Evolutionary conservation across 768 basidiomycete genomes (phyloP), one percentile per base, ranked within the genome.

Genomic region (Paxillus involutus): DNA sequence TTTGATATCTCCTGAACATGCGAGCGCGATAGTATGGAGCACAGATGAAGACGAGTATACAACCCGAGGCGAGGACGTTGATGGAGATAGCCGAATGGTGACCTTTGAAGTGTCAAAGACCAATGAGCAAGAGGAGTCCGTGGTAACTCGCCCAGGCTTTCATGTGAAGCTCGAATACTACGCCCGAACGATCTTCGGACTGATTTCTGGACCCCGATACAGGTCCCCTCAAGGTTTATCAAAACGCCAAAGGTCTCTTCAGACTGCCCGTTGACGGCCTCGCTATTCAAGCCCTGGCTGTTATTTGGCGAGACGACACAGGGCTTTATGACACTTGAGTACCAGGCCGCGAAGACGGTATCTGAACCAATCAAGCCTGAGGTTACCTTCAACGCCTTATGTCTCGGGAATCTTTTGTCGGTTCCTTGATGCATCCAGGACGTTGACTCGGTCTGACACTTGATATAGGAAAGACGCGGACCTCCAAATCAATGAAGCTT

Each of bases 111-210:
- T n/a, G n/a, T n/a, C n/a, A n/a, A n/a, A n/a, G n/a, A n/a, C n/a
- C n/a, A n/a, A n/a, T n/a, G n/a, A n/a, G n/a, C 78, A 80, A 57
- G 78, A 79, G 49, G 80, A 82, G 60, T 67, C 69, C 33, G 77
- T 79, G 2, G 59, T 62, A 0, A 53, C 63, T n/a, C 66, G 70
- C n/a, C 67, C 67, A 3, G 80, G 80, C 1, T 80, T 80, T 57
- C 65, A 58, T 51, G 80, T 81, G 55, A 21, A 65, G 35, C 17
- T 44, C 21, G 1, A 16, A 6, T 13, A 16, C 3, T 48, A 14
- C 21, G 5, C 3, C 6, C 21, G 32, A 4, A 12, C 5, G 6
- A 33, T 17, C 21, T 24, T 12, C 32, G 21, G 1, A 21, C 32
- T 26, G 6, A 26, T 6, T 26, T 8, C 21, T 40, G 30, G 24